Conservation (phyloP, 257 asterid genomes). For the Haberlea rhodopensis region DNA sequence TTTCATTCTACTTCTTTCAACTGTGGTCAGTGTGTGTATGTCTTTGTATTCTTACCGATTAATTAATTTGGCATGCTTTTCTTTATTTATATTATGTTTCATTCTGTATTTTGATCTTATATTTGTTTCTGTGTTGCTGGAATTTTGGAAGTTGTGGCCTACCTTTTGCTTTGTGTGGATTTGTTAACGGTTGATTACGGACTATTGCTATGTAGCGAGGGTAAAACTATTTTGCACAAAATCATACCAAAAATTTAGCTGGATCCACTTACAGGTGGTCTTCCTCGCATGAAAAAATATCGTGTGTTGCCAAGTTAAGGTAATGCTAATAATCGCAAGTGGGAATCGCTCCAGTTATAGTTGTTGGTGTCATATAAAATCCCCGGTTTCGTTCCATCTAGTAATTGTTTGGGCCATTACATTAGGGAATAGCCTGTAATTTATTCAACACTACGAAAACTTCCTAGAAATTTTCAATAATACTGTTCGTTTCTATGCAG, state of each 20-base stretch:
- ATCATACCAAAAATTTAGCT: too few species aligned
- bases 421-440: not conserved
- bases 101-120: slow-evolving; percentile 10
- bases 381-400: too few species aligned
- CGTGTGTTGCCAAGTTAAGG: too few species aligned
- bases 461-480: not conserved
- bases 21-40: slow-evolving; percentile 12
- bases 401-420: too few species aligned
- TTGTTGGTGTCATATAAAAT: too few species aligned
- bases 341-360: too few species aligned
- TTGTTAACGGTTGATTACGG: slow-evolving; percentile 6
- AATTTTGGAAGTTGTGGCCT: slow-evolving; percentile 18
- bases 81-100: too few species aligned
- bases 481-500: slow-evolving; percentile 36
- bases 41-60: slow-evolving; percentile 11
- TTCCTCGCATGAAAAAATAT: too few species aligned
- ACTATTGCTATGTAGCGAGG: not conserved
- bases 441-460: not conserved
- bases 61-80: too few species aligned
- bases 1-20: slow-evolving; percentile 11
- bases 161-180: slow-evolving; percentile 20
- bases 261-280: too few species aligned
- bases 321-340: too few species aligned
- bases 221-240: slow-evolving; percentile 6
- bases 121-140: slow-evolving; percentile 13